Conservation (phyloP, 179 eudicot species). For the Heliamphora ciliata region DNA sequence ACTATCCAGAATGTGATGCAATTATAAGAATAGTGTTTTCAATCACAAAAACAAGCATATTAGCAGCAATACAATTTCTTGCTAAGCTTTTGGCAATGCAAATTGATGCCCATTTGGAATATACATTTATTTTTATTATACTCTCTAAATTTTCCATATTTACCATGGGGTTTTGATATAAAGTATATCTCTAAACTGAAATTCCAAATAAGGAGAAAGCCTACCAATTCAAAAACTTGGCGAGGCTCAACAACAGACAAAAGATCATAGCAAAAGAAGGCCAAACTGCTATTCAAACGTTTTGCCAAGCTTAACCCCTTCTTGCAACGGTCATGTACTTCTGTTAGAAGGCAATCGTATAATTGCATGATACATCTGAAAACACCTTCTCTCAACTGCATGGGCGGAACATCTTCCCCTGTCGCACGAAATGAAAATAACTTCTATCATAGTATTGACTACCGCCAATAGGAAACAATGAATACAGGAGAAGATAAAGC, state of each 20-base stretch:
- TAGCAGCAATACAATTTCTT: background rate
- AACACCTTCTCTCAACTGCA: constrained; percentile 96
- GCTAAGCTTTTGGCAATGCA: background rate
- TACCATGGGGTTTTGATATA: background rate
- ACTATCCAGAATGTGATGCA: no score
- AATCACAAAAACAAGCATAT: background rate
- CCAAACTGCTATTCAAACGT: constrained; percentile 89
- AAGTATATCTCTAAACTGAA: background rate
- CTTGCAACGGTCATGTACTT: constrained; percentile 99
- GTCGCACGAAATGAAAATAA: constrained; percentile 21
- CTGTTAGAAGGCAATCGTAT: constrained; percentile 95
- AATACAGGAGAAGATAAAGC: background rate
- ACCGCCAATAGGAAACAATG: background rate
- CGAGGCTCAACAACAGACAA: constrained; percentile 93
- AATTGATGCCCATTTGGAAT: background rate
- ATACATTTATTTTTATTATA: background rate
- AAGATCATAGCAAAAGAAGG: constrained; percentile 95
- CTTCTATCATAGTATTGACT: background rate
- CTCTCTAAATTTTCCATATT: background rate
- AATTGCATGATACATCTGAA: constrained; percentile 94
- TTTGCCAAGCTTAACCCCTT: constrained; percentile 92
- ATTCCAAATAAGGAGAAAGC: constrained; percentile 20
- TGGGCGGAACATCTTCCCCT: constrained; percentile 99
- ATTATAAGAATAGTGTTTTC: background rate
- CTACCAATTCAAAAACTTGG: constrained; percentile 98